phyloP scores from a whole-genome alignment of 2,329 filamentous ascomycete species.

The Ophiosphaerella herpotricha region DNA sequence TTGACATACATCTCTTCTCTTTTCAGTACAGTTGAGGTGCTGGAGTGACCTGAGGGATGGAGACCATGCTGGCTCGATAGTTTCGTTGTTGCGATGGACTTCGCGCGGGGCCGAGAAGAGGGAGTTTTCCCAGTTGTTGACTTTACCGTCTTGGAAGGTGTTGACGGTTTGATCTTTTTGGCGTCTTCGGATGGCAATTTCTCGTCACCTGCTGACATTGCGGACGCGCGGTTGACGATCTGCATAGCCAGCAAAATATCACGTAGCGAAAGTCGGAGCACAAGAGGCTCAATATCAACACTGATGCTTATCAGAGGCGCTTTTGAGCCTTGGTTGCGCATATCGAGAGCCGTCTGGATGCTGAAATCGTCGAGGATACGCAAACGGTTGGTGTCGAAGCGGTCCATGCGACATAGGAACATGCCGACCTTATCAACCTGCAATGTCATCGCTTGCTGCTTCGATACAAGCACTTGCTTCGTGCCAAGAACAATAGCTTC shows the following conservation, averaged over 20 bases:
- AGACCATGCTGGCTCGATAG: constrained; percentile 58
- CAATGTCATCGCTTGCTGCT: constrained; percentile 91
- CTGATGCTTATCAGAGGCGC: constrained; percentile 76
- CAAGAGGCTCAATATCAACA: constrained; percentile 86
- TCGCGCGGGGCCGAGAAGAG: constrained; percentile 52
- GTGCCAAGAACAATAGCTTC: constrained; percentile 95
- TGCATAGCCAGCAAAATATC: constrained; percentile 95
- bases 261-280: constrained; percentile 85
- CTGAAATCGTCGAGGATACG: constrained; percentile 97
- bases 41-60: constrained; percentile 57
- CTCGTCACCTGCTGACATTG: constrained; percentile 69
- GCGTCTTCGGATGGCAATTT: constrained; percentile 57
- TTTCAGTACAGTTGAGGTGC: constrained; percentile 61
- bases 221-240: constrained; percentile 87
- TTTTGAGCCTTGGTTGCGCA: constrained; percentile 62
- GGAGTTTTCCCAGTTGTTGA: constrained; percentile 53
- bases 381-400: constrained; percentile 85
- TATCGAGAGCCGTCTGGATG: constrained; percentile 85
- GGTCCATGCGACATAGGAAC: constrained; percentile 99
- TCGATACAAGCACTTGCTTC: constrained; percentile 88
- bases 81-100: constrained; percentile 52
- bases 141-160: constrained; percentile 53
- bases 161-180: constrained; percentile 60
- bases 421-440: constrained; percentile 95
- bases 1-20: constrained; percentile 83